Base-by-base conservation (phyloP, 2,329 filamentous ascomycete genomes). In the Alternaria metachromatica region DNA sequence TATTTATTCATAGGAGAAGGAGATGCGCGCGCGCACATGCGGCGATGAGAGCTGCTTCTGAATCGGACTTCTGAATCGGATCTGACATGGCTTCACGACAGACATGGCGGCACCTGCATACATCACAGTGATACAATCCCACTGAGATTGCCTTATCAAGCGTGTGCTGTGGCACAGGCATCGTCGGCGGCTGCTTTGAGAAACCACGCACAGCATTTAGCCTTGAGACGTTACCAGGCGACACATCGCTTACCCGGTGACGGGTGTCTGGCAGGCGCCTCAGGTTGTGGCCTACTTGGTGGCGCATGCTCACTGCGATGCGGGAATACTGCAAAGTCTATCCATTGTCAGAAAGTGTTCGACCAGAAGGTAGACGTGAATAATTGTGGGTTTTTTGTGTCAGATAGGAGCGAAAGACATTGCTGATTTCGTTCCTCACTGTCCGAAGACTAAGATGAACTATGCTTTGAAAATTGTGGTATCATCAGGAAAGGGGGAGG, bases 341-440 rank as follows among this genome's bases (percentile, higher is more conserved):
- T 58, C 58, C 20, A 25, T 45, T 49, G 64, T 66, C 12, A 66
- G 64, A 55, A 55, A 6, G 30, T 43, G 58, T 57, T 62, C 62
- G 7, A 33, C 18, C 25, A 53, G n/a, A 41, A 41, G 8, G 37
- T 41, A 41, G 37, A 41, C 37, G 37, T 41, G 37, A 18, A 41
- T 41, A 41, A 41, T 41, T 41, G 37, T 41, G 37, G 37, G 15
- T 41, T 41, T 21, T 58, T 44, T 21, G 25, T 46, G 71, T 81
- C 79, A 80, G 77, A 80, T 80, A 80, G 80, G 78, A 76, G 79
- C 76, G 79, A 82, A 81, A 80, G 79, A 82, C 78, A 75, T 74
- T 74, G 72, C 76, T 75, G 67, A 37, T 72, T 76, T 80, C 76
- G 71, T 78, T 80, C 78, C 78, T 74, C 80, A 81, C 69, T 66